Evolutionary conservation across 768 basidiomycete genomes (phyloP).

Genomic region (Paxillus rubicundulus): DNA sequence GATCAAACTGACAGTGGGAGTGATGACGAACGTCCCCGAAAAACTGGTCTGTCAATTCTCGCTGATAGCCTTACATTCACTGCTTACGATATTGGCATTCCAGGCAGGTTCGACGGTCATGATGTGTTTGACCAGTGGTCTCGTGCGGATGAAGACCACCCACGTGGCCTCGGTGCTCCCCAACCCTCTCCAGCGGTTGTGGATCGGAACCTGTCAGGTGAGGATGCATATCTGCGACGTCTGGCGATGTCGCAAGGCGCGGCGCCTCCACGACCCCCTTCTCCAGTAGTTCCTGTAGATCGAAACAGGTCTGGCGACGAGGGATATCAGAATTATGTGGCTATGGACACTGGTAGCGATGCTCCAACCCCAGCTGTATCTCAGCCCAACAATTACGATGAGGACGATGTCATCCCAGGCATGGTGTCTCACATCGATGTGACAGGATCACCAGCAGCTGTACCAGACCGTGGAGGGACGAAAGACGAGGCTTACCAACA

Average conservation of each 20-base stretch:
- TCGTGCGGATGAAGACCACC: conserved; percentile 47
- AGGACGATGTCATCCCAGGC: conserved; percentile 27
- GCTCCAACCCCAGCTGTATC: conserved; percentile 24
- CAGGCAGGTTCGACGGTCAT: conserved; percentile 36
- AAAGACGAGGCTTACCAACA: conserved; percentile 72
- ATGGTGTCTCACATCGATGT: conserved; percentile 2
- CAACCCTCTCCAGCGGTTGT: conserved; percentile 36
- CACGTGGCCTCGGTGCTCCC: conserved; percentile 22
- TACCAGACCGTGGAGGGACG: conserved; percentile 35
- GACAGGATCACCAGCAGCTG: neutral
- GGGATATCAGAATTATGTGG: conserved; percentile 70
- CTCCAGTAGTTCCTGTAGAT: conserved; percentile 33
- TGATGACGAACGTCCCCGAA: conserved; percentile 65
- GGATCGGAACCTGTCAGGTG: conserved; percentile 59
- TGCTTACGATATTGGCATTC: conserved; percentile 26
- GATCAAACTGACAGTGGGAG: conserved; percentile 67
- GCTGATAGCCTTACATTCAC: neutral
- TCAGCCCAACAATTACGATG: conserved; percentile 15
- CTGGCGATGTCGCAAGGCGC: conserved; percentile 59
- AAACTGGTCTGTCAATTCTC: conserved; percentile 50
- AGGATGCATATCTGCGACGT: conserved; percentile 79
- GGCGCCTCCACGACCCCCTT: conserved; percentile 17
- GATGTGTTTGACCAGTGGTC: conserved; percentile 54
- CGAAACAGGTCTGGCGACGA: conserved; percentile 68
- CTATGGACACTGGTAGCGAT: conserved; percentile 49